Evolutionary conservation across 495 filamentous ascomycete species (phyloP), one percentile per base, ranked within the genome.

Genomic region (Durotheca rogersii): DNA sequence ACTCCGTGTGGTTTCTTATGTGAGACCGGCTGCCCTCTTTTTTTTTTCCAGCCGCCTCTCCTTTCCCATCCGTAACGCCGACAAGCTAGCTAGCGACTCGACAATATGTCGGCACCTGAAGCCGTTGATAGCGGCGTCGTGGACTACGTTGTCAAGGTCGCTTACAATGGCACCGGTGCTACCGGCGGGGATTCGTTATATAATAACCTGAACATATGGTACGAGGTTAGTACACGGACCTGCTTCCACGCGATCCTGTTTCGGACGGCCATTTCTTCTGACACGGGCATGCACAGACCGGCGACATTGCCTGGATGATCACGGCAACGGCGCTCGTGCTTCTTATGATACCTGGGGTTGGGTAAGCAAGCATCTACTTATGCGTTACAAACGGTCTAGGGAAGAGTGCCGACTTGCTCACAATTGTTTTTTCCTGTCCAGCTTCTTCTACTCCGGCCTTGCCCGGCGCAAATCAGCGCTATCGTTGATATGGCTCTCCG

Each of bases 391-490:
- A 2, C n/a, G 43, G 14, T 27, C n/a, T 18, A 43, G 21, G 49
- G 46, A 12, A 3, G 30, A 15, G 20, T 11, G 18, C 19, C 6
- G 23, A 30, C 43, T 46, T 14, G 45, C 58, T 67, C 18, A 58
- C 53, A 3, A 41, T 49, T 16, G 11, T n/a, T n/a, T n/a, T n/a
- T n/a, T n/a, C n/a, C n/a, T n/a, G n/a, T 51, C 9, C 48, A 69
- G 90, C 36, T 96, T 98, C 81, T 96, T 98, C 79, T 98, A 98
- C 76, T 96, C 90, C 7, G 93, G 93, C 49, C 86, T 97, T 27
- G 93, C 93, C n/a, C 86, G 93, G 49, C 81, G 93, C 64, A 98
- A 97, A 77, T 95, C 90, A 0, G 93, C 93, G 10, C 80, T 98
- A 45, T 89, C 90, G 6, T 76, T 97, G 56, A 90, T 98, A 69